A percentile compares a stretch with the other conserved stretches of the same genome.
phyloP scores from a whole-genome alignment of 768 basidiomycete genomes.

The Hydnomerulius pinastri region DNA sequence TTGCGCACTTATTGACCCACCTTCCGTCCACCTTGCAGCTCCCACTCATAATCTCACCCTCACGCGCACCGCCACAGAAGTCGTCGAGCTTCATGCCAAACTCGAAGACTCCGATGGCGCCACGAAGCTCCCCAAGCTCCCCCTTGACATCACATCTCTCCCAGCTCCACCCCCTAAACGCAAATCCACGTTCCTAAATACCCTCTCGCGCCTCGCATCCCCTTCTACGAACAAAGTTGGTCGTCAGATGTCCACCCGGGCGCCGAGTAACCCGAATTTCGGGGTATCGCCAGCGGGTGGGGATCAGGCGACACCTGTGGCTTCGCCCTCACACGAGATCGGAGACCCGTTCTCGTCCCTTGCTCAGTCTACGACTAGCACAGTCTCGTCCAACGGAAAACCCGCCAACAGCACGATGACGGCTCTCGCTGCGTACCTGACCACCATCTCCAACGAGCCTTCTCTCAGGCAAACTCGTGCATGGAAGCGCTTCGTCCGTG shows the following conservation, averaged over 20 bases:
- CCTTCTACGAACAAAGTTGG: conserved; percentile 59
- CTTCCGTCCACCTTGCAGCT: conserved; percentile 48
- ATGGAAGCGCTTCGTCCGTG: conserved; percentile 87
- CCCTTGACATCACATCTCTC: conserved; percentile 56
- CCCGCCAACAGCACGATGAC: conserved; percentile 55
- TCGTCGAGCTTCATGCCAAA: conserved; percentile 81
- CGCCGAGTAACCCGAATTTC: conserved; percentile 31
- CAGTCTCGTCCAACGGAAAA: conserved; percentile 20
- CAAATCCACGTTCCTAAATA: conserved; percentile 84
- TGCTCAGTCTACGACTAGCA: conserved; percentile 29
- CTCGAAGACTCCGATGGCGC: conserved; percentile 65
- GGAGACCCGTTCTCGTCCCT: conserved; percentile 62
- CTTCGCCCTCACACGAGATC: conserved; percentile 55
- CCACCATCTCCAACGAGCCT: conserved; percentile 69
- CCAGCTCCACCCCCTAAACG: conserved; percentile 61
- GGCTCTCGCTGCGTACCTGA: conserved; percentile 77
- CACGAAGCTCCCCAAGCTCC: conserved; percentile 59
- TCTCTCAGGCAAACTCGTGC: conserved; percentile 61
- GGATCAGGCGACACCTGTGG: conserved; percentile 46
- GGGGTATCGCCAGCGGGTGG: conserved; percentile 32
- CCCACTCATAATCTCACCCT: conserved; percentile 90
- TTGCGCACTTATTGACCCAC: conserved; percentile 30
- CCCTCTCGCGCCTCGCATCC: conserved; percentile 80
- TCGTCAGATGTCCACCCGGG: conserved; percentile 41
- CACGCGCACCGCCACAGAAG: conserved; percentile 72